Percentiles rank a stretch among this genome's conserved stretches.
phyloP scores from a whole-genome alignment of 2,329 filamentous ascomycete species.

The Colletotrichum musae region DNA sequence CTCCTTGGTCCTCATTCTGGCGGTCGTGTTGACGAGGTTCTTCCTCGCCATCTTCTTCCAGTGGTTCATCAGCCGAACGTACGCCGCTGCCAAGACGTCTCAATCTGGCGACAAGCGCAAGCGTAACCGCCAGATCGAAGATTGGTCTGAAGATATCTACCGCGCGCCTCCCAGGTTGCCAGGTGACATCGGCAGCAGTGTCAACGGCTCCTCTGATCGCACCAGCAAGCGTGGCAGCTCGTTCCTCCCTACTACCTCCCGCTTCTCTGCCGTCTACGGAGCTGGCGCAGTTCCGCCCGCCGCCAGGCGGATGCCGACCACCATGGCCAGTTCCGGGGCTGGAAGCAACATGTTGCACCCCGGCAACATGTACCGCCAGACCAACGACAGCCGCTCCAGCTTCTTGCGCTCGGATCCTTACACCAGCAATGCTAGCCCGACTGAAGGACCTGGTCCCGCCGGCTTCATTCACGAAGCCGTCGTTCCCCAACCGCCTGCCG shows the following conservation, averaged over 20 bases:
- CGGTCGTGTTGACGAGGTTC: conserved; percentile 90
- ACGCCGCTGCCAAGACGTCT: conserved; percentile 87
- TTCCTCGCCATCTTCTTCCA: conserved; percentile 92
- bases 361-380: conserved; percentile 79
- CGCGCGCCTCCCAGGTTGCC: conserved; percentile 86
- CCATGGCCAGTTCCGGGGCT: conserved; percentile 92
- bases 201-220: conserved; percentile 75
- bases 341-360: conserved; percentile 80
- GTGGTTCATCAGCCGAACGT: conserved; percentile 93
- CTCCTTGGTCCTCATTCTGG: conserved; percentile 90
- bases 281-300: conserved; percentile 70
- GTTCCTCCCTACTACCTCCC: conserved; percentile 93
- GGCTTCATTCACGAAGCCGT: conserved; percentile 98
- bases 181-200: conserved; percentile 79
- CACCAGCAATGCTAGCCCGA: conserved; percentile 65
- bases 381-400: conserved; percentile 75
- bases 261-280: conserved; percentile 92
- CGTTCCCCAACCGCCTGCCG: conserved; percentile 93
- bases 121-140: conserved; percentile 93
- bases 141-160: conserved; percentile 98
- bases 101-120: conserved; percentile 86
- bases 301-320: conserved; percentile 78
- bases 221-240: conserved; percentile 84
- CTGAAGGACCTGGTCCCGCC: conserved; percentile 83
- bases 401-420: conserved; percentile 74